phyloP scores from a whole-genome alignment of 139 green algal genomes.

The Closterium sp. region DNA sequence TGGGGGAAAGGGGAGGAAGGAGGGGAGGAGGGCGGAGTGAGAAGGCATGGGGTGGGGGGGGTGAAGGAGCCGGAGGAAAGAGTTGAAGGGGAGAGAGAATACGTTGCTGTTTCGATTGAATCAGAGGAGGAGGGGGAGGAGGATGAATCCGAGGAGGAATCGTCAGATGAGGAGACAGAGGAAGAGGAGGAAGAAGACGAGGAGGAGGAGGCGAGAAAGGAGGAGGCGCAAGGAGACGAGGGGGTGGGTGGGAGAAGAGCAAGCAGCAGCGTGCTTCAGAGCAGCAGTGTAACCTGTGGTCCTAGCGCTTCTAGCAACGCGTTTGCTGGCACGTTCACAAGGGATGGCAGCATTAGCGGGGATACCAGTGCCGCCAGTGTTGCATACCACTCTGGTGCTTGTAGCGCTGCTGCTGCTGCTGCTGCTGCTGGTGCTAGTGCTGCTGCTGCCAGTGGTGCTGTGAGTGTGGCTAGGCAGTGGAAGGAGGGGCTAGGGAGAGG shows the following conservation, averaged over 20 bases:
- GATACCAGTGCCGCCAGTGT: neutral
- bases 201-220: neutral
- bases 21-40: neutral
- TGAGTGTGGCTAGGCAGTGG: neutral
- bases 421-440: too few relatives aligned
- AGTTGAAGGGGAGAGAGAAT: neutral
- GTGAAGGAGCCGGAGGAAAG: neutral
- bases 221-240: neutral
- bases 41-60: neutral
- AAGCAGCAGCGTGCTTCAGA: too few relatives aligned
- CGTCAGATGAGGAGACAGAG: neutral
- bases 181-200: neutral
- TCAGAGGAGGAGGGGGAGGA: neutral
- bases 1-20: neutral
- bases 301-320: neutral
- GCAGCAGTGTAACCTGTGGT: neutral
- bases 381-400: neutral
- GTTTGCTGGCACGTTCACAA: neutral
- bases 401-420: neutral
- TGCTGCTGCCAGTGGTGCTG: too few relatives aligned
- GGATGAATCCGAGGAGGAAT: neutral
- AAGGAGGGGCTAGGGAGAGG: neutral
- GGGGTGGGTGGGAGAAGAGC: neutral
- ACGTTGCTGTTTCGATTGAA: neutral
- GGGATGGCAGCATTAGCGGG: neutral